Evolutionary conservation across 768 basidiomycete species (phyloP).

Genomic region (Collybia sp.): DNA sequence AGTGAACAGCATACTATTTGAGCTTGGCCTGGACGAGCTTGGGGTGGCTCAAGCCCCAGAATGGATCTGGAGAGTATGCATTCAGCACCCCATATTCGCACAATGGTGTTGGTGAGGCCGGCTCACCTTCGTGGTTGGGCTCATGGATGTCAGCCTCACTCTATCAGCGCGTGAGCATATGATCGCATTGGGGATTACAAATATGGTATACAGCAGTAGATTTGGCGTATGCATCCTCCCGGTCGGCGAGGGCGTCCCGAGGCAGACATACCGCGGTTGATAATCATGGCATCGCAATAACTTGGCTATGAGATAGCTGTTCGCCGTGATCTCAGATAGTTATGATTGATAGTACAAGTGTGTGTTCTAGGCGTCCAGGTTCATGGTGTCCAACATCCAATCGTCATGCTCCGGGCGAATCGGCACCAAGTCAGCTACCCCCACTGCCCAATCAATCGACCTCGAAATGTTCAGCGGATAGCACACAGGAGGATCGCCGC

Average conservation of each 20-base stretch:
- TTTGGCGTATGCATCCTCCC: constrained; percentile 22
- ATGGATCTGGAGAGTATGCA: constrained; percentile 17
- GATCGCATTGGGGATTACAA: constrained; percentile 13
- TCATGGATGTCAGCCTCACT: constrained; percentile 48
- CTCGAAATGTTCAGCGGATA: background rate
- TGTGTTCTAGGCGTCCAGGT: too few species aligned
- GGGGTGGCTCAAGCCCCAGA: constrained; percentile 40
- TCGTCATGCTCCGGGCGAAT: too few species aligned
- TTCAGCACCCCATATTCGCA: too few species aligned
- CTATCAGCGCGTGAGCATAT: constrained; percentile 11
- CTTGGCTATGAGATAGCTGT: too few species aligned
- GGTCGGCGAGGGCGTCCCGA: constrained; percentile 29
- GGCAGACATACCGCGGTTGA: too few species aligned
- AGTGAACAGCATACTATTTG: constrained; percentile 35
- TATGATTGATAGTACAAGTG: too few species aligned
- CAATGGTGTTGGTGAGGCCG: background rate
- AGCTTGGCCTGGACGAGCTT: constrained; percentile 34
- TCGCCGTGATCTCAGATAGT: too few species aligned
- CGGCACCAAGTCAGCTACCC: background rate
- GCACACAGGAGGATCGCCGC: background rate
- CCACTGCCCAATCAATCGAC: background rate
- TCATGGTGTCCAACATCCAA: too few species aligned
- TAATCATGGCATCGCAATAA: too few species aligned
- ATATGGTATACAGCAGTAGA: constrained; percentile 34
- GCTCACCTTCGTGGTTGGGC: constrained; percentile 35